A percentile compares a stretch with the other conserved stretches of the same genome.
Evolutionary conservation across 345 rosid species (phyloP).

Genomic region (Acer negundo): DNA sequence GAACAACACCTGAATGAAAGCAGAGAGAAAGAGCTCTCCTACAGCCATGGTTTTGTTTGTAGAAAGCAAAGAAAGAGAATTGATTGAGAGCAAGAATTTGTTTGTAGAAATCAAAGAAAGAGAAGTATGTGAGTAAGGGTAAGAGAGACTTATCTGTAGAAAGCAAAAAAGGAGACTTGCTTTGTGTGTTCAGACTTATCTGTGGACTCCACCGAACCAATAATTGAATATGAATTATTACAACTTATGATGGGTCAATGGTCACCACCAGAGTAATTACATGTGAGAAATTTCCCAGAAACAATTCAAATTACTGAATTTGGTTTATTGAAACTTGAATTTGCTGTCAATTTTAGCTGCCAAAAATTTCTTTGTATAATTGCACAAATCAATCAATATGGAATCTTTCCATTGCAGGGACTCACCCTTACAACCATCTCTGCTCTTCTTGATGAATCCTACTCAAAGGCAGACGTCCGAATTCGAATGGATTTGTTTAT

Average conservation of each 20-base stretch:
- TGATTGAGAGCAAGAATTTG: not conserved
- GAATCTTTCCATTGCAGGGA: not conserved
- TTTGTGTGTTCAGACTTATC: too few species aligned
- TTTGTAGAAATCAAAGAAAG: too few species aligned
- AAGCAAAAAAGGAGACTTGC: too few species aligned
- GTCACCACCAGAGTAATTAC: too few species aligned
- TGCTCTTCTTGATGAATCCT: not conserved
- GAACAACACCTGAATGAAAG: not conserved
- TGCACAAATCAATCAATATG: not conserved
- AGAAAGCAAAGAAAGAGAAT: too few species aligned
- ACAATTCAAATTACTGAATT: too few species aligned
- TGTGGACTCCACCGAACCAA: too few species aligned
- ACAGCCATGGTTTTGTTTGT: not conserved
- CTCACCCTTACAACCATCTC: not conserved
- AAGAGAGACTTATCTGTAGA: too few species aligned
- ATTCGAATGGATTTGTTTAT: not conserved
- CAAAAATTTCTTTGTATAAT: too few species aligned
- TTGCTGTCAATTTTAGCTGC: not conserved
- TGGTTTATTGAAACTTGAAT: too few species aligned
- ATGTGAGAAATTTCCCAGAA: not conserved
- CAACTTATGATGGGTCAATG: not conserved
- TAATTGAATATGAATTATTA: too few species aligned
- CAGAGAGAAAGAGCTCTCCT: not conserved
- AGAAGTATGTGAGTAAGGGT: too few species aligned
- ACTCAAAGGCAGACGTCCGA: not conserved